Conservation (phyloP, 2,329 filamentous ascomycete genomes). For the Lecanicillium sp. region DNA sequence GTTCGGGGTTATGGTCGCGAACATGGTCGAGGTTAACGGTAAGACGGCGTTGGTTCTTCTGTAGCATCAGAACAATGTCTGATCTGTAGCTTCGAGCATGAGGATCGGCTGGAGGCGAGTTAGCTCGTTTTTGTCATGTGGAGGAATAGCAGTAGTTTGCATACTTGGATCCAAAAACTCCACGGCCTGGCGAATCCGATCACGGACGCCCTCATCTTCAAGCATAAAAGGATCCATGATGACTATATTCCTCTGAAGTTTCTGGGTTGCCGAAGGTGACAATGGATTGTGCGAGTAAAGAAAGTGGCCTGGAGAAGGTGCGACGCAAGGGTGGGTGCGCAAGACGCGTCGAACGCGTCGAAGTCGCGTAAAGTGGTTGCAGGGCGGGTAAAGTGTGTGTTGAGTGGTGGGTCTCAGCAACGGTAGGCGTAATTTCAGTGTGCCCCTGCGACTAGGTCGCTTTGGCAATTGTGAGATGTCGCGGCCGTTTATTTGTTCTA, state of each 20-base stretch:
- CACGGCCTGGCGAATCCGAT: slow-evolving; percentile 78
- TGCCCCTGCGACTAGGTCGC: no score
- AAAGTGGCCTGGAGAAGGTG: slow-evolving; percentile 7
- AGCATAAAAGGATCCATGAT: slow-evolving; percentile 67
- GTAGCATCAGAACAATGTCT: slow-evolving; percentile 73
- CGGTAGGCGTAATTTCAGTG: no score
- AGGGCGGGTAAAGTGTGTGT: slow-evolving; percentile 1
- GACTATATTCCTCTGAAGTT: slow-evolving; percentile 1
- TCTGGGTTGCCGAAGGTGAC: slow-evolving; percentile 6
- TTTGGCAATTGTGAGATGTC: no score
- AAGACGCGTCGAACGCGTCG: slow-evolving; percentile 11
- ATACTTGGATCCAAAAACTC: slow-evolving; percentile 92
- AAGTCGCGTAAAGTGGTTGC: slow-evolving; percentile 17
- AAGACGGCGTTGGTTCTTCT: slow-evolving; percentile 56
- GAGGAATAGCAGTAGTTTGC: slow-evolving; percentile 22
- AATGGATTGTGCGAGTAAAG: slow-evolving; percentile 2
- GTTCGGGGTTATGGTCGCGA: slow-evolving; percentile 73
- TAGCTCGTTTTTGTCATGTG: slow-evolving; percentile 1
- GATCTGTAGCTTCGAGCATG: slow-evolving; percentile 70
- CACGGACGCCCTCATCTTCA: slow-evolving; percentile 73
- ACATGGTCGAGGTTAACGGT: slow-evolving; percentile 84
- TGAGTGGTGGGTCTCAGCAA: no score
- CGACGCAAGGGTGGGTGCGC: slow-evolving; percentile 3
- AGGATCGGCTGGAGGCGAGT: slow-evolving; percentile 24
- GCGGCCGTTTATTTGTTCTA: no score